Base-by-base conservation (phyloP, 306 rosid genomes). In the Acacia acuminata region DNA sequence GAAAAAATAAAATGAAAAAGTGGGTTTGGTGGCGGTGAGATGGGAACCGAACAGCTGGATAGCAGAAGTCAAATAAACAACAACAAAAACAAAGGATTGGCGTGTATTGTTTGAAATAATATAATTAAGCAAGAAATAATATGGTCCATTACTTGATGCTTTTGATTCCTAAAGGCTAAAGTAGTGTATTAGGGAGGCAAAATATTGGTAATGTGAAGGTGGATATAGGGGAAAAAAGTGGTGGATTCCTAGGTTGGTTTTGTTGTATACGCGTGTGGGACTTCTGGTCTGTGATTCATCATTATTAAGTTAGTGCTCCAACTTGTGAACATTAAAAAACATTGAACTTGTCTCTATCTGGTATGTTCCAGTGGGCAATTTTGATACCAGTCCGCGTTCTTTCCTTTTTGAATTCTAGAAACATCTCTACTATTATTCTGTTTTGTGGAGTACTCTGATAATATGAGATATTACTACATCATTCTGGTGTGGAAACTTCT, bases 61-160 rank as follows among this genome's bases (percentile, higher is more conserved):
- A 47, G 81, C 86, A 87, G 75, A 70, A 70, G 53, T 22, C 75
- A 45, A 71, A 71, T 24, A 70, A n/a, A 70, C 34, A 43, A 70
- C 11, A 47, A 47, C 14, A 3, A 15, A 50, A 51, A 15, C 34
- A 22, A 70, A 70, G 12, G n/a, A 65, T 32, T 32, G 22, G 71
- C 43, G 15, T 16, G 19, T 63, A 19, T 63, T 27, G 0, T 2
- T 27, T 27, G 34, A 61, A 61, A n/a, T 24, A 40, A 64, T 27
- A 64, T 27, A 64, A 14, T 64, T 64, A 64, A 30, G 3, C 11
- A 6, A 14, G 70, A 64, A 64, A 30, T 30, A 64, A 5, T 30
- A 15, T 73, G 89, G 87, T 80, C 67, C 85, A 86, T 83, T 80
- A 73, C 70, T 43, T 45, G 81, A 81, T 83, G 85, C 67, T 22